A percentile compares a stretch with the other conserved stretches of the same genome.
Evolutionary conservation across 371 early-diverging fungal genomes (phyloP).

Genomic region (Umbelopsis sp.): DNA sequence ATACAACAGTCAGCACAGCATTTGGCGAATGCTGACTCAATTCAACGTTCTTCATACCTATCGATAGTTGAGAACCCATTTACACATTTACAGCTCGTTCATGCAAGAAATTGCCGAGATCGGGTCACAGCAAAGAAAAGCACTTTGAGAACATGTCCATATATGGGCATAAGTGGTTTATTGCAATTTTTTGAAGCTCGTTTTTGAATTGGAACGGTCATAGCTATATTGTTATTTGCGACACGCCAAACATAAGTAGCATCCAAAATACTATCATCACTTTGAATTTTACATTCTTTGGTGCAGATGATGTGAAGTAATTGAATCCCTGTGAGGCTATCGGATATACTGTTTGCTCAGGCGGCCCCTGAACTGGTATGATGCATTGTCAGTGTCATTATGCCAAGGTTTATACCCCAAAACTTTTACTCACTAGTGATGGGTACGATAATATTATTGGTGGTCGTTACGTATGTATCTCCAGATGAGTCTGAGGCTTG

Average conservation of each 20-base stretch:
- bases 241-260: neutral
- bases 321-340: slow-evolving; percentile 10
- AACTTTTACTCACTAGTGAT: neutral
- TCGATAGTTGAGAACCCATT: slow-evolving; percentile 14
- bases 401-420: neutral
- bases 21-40: neutral
- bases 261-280: neutral
- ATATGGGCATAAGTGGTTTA: neutral
- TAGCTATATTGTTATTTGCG: neutral
- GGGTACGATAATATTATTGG: neutral
- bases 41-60: neutral
- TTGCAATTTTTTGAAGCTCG: slow-evolving; percentile 9
- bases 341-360: slow-evolving; percentile 1
- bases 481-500: neutral
- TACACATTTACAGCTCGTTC: neutral
- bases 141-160: slow-evolving; percentile 1
- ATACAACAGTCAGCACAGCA: no score
- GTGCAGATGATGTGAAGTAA: neutral
- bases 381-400: neutral
- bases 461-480: neutral
- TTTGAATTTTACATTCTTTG: neutral
- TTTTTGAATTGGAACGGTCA: neutral
- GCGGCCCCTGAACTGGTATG: neutral
- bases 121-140: slow-evolving; percentile 14
- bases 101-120: slow-evolving; percentile 18